Percentiles rank a stretch among this genome's conserved stretches.
Evolutionary conservation across 352 stramenopile species (phyloP).

Genomic region (Peronosclerospora sorghi): DNA sequence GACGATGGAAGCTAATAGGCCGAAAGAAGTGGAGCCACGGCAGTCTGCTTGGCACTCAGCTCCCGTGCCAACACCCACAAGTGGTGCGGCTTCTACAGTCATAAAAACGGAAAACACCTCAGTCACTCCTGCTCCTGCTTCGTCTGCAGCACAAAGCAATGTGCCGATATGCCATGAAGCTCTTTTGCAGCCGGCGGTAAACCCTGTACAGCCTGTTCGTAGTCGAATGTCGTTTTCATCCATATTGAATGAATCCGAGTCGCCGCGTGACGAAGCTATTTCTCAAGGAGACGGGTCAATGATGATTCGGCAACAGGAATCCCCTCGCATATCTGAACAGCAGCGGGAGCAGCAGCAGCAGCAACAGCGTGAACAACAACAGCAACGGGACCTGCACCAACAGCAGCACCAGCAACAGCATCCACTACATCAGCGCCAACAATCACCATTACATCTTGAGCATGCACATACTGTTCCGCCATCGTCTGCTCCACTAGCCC

Average conservation of each 20-base stretch:
- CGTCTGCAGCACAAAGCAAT: background rate
- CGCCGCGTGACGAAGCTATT: constrained; percentile 37
- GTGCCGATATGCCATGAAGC: constrained; percentile 7
- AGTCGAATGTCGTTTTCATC: constrained; percentile 87
- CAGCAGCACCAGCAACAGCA: background rate
- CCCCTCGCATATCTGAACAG: constrained; percentile 15
- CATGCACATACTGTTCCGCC: constrained; percentile 12
- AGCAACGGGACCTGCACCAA: constrained; percentile 1
- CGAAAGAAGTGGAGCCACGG: constrained; percentile 4
- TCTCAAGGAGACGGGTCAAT: constrained; percentile 24
- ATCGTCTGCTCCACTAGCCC: constrained; percentile 18
- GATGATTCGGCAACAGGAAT: constrained; percentile 32
- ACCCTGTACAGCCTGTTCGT: constrained; percentile 17
- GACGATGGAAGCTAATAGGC: constrained; percentile 19
- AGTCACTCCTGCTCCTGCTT: constrained; percentile 1
- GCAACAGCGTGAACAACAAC: constrained; percentile 8
- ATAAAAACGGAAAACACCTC: constrained; percentile 4
- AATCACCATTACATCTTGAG: constrained; percentile 19
- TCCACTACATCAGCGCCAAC: constrained; percentile 10
- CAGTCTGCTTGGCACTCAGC: constrained; percentile 15
- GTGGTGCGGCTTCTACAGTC: background rate
- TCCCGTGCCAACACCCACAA: background rate
- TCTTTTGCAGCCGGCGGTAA: constrained; percentile 10
- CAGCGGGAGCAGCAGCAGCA: constrained; percentile 9
- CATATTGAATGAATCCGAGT: constrained; percentile 81